Conservation (phyloP, 257 asterid species). For the Nicotiana attenuata region DNA sequence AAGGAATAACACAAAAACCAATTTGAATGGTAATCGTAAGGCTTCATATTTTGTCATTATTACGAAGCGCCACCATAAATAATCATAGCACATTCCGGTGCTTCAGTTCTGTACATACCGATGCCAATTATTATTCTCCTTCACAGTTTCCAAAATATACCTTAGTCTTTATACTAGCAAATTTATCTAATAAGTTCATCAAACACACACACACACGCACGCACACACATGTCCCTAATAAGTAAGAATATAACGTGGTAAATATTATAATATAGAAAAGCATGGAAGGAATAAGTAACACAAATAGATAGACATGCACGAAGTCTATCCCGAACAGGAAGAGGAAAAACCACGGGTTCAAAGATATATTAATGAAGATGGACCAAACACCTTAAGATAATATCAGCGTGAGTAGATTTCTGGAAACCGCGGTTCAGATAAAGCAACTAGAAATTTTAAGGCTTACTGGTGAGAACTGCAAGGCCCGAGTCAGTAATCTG, state of each 20-base stretch:
- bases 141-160: background rate
- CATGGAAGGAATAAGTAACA: too few species aligned
- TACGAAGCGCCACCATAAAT: background rate
- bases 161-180: background rate
- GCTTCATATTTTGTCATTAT: background rate
- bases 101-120: background rate
- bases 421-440: background rate
- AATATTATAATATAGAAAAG: too few species aligned
- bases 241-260: too few species aligned
- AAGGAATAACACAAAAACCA: background rate
- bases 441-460: background rate
- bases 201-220: too few species aligned
- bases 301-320: too few species aligned
- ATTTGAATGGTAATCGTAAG: background rate
- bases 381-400: background rate
- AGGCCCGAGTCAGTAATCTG: conserved; percentile 31
- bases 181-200: background rate
- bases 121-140: background rate
- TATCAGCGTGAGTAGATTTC: background rate
- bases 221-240: too few species aligned
- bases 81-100: background rate
- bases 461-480: conserved; percentile 23
- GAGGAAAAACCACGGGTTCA: background rate
- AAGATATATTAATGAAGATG: background rate
- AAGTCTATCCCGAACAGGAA: too few species aligned